Evolutionary conservation across 805 yeast genomes (phyloP), one percentile per base, ranked within the genome.

Genomic region (Barnettozyma siamensis): DNA sequence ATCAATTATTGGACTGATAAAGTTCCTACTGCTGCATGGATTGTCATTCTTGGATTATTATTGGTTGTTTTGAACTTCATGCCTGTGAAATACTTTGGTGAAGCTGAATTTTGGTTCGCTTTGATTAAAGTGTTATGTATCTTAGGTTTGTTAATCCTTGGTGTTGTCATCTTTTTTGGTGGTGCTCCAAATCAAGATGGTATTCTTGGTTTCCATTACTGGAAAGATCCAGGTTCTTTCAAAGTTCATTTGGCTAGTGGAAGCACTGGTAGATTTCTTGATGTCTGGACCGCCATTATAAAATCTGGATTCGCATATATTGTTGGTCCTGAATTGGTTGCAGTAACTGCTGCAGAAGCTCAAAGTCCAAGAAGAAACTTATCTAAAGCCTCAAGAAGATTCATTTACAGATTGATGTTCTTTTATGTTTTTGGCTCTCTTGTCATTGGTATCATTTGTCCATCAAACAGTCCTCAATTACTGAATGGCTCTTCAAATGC

Each of bases 251-350:
- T 29, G n/a, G 72, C 74, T 11, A 62, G 71, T 13, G 88, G 89
- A 1, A 17, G 23, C 9, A 12, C 18, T 7, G 91, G 91, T 13
- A 63, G 80, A 46, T 80, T 81, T 52, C 75, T 80, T 48, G 95
- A 93, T 1, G 83, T 83, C 52, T 62, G 83, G 56, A 73, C 81
- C 1, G 82, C 89, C 45, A 62, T 85, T 39, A 70, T 75, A 43
- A 78, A 77, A 48, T 94, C 93, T 8, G 66, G 82, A 32, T 86
- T 83, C 58, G 81, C 91, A 16, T 29, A 10, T n/a, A 76, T 83
- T 49, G 84, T 83, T 7, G 95, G 94, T 1, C 93, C 95, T 4
- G 96, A 87, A 62, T 83, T 83, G 52, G 75, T 87, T 29, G 73
- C 88, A 3, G 79, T 84, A 82, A 76, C 85, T 24, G 93, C 94